Conservation (phyloP, 2,329 filamentous ascomycete genomes). For the Fusarium albosuccineum region DNA sequence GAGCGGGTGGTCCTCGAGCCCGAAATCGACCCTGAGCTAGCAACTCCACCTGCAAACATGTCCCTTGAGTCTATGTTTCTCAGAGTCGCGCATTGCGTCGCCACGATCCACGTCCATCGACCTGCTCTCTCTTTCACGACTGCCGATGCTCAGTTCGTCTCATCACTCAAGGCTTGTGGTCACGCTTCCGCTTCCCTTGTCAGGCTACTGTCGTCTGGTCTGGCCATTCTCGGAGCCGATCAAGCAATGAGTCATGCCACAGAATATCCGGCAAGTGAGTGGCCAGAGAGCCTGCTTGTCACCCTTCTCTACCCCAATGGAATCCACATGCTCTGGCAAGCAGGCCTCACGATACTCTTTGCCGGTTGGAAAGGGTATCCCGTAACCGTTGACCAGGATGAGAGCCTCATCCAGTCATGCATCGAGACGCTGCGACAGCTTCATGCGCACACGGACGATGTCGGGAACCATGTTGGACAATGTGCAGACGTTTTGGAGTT, state of each 20-base stretch:
- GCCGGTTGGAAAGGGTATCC: slow-evolving; percentile 40
- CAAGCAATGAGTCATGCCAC: background rate
- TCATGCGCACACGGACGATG: slow-evolving; percentile 24
- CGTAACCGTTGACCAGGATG: slow-evolving; percentile 24
- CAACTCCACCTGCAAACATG: background rate
- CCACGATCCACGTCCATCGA: slow-evolving; percentile 43
- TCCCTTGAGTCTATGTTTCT: slow-evolving; percentile 28
- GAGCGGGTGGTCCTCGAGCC: slow-evolving; percentile 20
- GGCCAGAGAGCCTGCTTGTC: slow-evolving; percentile 5
- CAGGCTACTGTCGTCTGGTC: background rate
- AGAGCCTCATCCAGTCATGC: slow-evolving; percentile 30
- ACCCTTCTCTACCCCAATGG: slow-evolving; percentile 42
- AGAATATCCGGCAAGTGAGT: background rate
- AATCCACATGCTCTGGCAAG: slow-evolving; percentile 46
- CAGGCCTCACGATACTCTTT: slow-evolving; percentile 43
- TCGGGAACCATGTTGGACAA: slow-evolving; percentile 22
- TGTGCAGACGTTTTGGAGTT: slow-evolving; percentile 41
- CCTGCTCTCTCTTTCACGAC: slow-evolving; percentile 44
- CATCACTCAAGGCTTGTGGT: slow-evolving; percentile 34
- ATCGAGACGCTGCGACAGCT: slow-evolving; percentile 24
- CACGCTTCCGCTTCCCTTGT: slow-evolving; percentile 21
- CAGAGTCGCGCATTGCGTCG: slow-evolving; percentile 31
- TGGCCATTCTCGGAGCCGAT: background rate
- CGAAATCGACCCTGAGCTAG: slow-evolving; percentile 18
- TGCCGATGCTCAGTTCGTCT: slow-evolving; percentile 34